These are phyloP conservation scores for Pseudoperonospora humuli DNA, from an alignment of 352 stramenopile genomes.

Conservation along the genomic window DNA sequence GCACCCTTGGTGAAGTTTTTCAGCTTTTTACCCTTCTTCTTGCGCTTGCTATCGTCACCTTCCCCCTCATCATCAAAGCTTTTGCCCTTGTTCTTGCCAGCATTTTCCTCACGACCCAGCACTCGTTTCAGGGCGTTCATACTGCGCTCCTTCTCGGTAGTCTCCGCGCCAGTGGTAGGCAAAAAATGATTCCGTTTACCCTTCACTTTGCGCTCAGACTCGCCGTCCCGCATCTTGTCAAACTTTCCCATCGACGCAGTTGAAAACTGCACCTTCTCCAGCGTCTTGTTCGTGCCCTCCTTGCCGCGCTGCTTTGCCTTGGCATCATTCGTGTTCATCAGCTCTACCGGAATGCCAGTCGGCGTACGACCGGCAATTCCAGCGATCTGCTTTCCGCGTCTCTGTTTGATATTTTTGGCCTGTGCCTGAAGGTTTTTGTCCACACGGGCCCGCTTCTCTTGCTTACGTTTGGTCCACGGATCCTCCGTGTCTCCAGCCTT, in stretches of 20 bases:
- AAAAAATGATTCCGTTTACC: constrained; percentile 82
- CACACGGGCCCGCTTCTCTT: constrained; percentile 87
- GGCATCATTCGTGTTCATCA: constrained; percentile 64
- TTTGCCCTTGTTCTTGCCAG: constrained; percentile 64
- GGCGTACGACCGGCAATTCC: constrained; percentile 42
- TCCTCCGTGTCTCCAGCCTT: constrained; percentile 89
- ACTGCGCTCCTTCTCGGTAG: constrained; percentile 73
- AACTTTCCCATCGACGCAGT: constrained; percentile 93
- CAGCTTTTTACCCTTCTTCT: constrained; percentile 56
- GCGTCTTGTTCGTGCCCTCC: constrained; percentile 78
- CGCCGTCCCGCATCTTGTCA: constrained; percentile 89
- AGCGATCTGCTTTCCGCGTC: constrained; percentile 49
- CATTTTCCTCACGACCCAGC: constrained; percentile 69
- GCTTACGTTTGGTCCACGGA: constrained; percentile 90
- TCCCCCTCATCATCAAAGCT: constrained; percentile 47
- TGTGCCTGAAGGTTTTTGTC: constrained; percentile 90
- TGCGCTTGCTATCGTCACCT: constrained; percentile 41
- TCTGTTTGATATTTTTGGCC: constrained; percentile 64
- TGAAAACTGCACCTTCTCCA: constrained; percentile 88
- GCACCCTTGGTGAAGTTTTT: constrained; percentile 71
- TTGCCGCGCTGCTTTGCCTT: constrained; percentile 86
- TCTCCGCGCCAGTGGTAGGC: constrained; percentile 57
- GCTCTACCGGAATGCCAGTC: constrained; percentile 85
- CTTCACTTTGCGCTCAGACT: constrained; percentile 85
- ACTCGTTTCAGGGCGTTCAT: constrained; percentile 74